Evolutionary conservation across 2,329 filamentous ascomycete species (phyloP), one percentile per base, ranked within the genome.

Genomic region (Rhexocercosporidium sp.): DNA sequence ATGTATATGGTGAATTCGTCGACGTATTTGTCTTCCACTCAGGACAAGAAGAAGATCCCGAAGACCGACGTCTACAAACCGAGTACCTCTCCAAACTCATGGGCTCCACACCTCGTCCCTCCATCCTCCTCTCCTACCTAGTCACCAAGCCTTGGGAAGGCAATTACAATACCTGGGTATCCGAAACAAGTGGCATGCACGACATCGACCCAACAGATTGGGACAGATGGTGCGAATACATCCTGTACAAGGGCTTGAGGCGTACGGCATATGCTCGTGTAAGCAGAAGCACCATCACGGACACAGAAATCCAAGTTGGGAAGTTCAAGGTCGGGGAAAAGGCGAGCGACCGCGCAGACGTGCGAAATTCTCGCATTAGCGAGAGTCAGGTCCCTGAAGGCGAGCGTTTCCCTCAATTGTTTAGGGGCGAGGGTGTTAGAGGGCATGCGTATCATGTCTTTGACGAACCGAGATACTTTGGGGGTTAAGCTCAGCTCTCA

Each of bases 211-310:
- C 90, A 0, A 90, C 85, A 3, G 96, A 99, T 78, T 97, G 94
- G 94, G 96, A 99, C 79, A 85, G 96, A 64, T 99, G 96, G 96
- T 99, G 96, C 82, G 95, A 99, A 82, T 99, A 99, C 80, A 97
- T 99, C 72, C 82, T 99, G 29, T 99, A 93, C 85, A 97, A 97
- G 84, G 90, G 90, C 14, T 81, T 99, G 69, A 90, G 90, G 80
- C 87, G 95, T 69, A 90, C 92, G 0, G 95, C 93, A 1, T 99
- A 99, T 78, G 96, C 96, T 3, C 85, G 96, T 63, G 90, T 99
- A 62, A 95, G 91, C 75, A 86, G 96, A 74, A 90, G 90, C 73
- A 96, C 93, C 1, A 98, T 99, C 73, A 99, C 96, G 14, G 96
- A 99, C 78, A 99, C 96, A 1, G 96, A 99, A 81, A 84, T 99